Conservation (phyloP, 2,329 filamentous ascomycete genomes). For the Coniochaeta pulveracea region DNA sequence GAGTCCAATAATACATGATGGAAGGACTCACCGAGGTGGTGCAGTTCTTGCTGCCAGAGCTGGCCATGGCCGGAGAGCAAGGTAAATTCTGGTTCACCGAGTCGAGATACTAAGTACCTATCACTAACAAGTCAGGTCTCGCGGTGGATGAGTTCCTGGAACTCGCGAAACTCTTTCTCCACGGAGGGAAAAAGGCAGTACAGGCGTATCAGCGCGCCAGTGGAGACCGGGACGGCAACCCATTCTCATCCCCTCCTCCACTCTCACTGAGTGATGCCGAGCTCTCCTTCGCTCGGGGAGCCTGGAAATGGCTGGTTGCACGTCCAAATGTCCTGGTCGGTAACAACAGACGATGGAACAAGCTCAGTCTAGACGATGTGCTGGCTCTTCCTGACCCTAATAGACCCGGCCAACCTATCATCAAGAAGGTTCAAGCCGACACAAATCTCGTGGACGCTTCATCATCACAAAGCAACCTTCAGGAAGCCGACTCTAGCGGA, state of each 20-base stretch:
- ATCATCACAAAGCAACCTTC: no score
- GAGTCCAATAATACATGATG: conserved; percentile 1
- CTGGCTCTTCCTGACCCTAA: conserved; percentile 23
- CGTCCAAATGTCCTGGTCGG: conserved; percentile 29
- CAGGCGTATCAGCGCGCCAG: not conserved
- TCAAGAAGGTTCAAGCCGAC: no score
- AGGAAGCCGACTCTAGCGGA: no score
- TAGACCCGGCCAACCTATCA: no score
- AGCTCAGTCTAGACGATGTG: conserved; percentile 26
- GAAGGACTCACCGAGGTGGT: conserved; percentile 3
- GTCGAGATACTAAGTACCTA: not conserved
- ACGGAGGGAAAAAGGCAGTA: not conserved
- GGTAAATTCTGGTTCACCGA: not conserved
- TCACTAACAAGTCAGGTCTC: not conserved
- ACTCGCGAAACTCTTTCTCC: not conserved
- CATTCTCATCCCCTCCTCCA: not conserved
- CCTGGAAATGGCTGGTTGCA: conserved; percentile 28
- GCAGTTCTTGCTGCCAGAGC: conserved; percentile 3
- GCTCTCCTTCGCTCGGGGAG: conserved; percentile 23
- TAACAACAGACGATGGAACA: conserved; percentile 21
- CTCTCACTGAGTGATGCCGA: conserved; percentile 15
- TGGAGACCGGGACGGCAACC: not conserved
- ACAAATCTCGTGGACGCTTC: no score
- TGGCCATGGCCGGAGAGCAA: conserved; percentile 2
- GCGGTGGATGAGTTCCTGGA: not conserved